These are phyloP conservation scores for Casuarina equisetifolia DNA, from an alignment of 306 rosid species.

Conservation along the genomic window DNA sequence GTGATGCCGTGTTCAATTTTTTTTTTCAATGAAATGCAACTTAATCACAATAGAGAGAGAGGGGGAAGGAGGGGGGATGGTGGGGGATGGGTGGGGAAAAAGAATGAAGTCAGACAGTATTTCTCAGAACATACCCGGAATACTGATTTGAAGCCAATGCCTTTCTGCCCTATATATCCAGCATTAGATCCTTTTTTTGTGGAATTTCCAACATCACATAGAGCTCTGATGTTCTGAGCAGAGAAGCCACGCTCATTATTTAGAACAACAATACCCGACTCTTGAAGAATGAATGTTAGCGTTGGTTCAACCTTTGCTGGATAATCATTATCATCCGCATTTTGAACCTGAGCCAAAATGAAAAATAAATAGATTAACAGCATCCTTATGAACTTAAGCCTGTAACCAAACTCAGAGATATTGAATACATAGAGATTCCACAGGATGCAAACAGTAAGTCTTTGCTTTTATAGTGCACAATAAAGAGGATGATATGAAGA, in stretches of 20 bases:
- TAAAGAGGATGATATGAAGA: background rate
- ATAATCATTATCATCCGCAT: constrained; percentile 93
- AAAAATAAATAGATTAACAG: constrained; percentile 27
- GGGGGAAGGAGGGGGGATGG: background rate
- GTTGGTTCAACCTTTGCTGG: constrained; percentile 79
- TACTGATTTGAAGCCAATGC: constrained; percentile 97
- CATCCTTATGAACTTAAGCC: background rate
- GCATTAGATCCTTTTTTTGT: constrained; percentile 87
- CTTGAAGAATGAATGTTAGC: constrained; percentile 77
- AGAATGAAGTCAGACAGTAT: background rate
- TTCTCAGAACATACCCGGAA: constrained; percentile 68
- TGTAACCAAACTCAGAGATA: background rate
- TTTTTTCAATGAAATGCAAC: background rate
- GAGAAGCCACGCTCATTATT: constrained; percentile 90
- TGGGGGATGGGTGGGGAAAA: background rate
- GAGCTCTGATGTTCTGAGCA: constrained; percentile 82
- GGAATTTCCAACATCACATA: constrained; percentile 95
- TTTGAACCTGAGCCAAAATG: constrained; percentile 75
- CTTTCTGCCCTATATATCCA: constrained; percentile 96
- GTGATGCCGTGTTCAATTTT: background rate
- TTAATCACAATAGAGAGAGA: constrained; percentile 1
- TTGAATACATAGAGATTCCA: background rate
- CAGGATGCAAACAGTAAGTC: background rate
- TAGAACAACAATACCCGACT: constrained; percentile 70
- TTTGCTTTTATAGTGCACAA: background rate